Base-by-base conservation (phyloP, 2,329 filamentous ascomycete genomes). In the Ophiostoma sp. region DNA sequence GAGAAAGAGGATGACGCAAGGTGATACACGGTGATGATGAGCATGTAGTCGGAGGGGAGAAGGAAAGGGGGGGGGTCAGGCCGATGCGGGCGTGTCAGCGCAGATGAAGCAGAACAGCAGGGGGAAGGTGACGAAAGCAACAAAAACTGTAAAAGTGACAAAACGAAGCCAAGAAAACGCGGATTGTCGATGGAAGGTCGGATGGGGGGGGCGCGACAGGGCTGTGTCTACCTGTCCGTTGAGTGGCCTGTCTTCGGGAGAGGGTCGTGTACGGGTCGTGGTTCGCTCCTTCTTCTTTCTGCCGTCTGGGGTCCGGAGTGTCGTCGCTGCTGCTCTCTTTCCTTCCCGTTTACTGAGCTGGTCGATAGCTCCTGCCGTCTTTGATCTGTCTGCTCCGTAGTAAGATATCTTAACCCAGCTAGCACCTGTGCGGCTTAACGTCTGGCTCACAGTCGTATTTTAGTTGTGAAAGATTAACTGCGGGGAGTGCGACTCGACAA, bases 161-260 rank as follows among this genome's bases (percentile, higher is more conserved):
- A 62, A 62, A 62, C 41, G 58, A 62, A 62, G 58, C 58, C 58
- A 62, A 40, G 36, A 62, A 62, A 62, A 62, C 58, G 38, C 58
- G 6, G 38, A 41, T 8, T 62, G 58, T 41, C 38, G 14, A n/a
- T 62, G 11, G 36, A 42, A 9, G 58, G 58, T 62, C 58, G 58
- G 58, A 62, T 62, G 49, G 14, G 58, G 38, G 58, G 58, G 55
- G 58, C 58, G 58, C 12, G 36, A n/a, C 58, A 62, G 58, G 58
- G 58, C 58, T 62, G 58, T 62, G 58, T 62, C 38, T 62, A 38
- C 58, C 18, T 55, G 47, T 27, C 49, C 27, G 49, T 41, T 41
- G 36, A 36, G 36, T 42, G 36, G 58, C 27, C 27, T 55, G 27
- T 55, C 16, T 18, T 27, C 27, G 27, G 27, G 27, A 27, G 49